phyloP scores from a whole-genome alignment of 345 rosid species.

The Camelina hispida region DNA sequence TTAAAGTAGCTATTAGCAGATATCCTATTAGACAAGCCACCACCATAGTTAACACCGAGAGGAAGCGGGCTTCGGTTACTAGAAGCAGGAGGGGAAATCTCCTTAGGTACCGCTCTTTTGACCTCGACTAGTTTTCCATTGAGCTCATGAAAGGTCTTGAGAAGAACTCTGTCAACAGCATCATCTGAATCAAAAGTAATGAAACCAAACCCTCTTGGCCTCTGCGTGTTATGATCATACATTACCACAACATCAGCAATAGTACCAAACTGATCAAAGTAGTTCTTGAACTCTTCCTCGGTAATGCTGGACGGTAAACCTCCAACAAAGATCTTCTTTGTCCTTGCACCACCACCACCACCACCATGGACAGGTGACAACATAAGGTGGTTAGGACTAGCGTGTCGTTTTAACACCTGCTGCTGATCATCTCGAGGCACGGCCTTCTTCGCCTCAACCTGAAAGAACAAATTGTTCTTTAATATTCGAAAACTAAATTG shows the following conservation, averaged over 20 bases:
- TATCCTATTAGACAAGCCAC: conserved; percentile 33
- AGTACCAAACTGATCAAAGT: conserved; percentile 86
- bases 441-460: conserved; percentile 98
- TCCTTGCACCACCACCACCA: conserved; percentile 65
- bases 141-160: conserved; percentile 88
- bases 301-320: conserved; percentile 81
- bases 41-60: conserved; percentile 58
- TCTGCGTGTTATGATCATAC: conserved; percentile 96
- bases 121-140: conserved; percentile 98
- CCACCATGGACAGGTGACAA: conserved; percentile 46
- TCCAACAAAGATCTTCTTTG: conserved; percentile 89
- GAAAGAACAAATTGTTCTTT: conserved; percentile 18
- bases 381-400: conserved; percentile 49
- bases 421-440: conserved; percentile 89
- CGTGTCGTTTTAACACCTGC: conserved; percentile 59
- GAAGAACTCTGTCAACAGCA: conserved; percentile 84
- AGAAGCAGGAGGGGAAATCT: conserved; percentile 66
- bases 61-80: conserved; percentile 60
- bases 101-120: conserved; percentile 95
- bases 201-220: conserved; percentile 99
- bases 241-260: conserved; percentile 90
- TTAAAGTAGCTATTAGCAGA: conserved; percentile 66
- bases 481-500: too few species aligned
- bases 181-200: conserved; percentile 91
- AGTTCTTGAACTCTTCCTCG: conserved; percentile 66